Evolutionary conservation across 768 basidiomycete genomes (phyloP).

Genomic region (Leccinum disarticulatum): DNA sequence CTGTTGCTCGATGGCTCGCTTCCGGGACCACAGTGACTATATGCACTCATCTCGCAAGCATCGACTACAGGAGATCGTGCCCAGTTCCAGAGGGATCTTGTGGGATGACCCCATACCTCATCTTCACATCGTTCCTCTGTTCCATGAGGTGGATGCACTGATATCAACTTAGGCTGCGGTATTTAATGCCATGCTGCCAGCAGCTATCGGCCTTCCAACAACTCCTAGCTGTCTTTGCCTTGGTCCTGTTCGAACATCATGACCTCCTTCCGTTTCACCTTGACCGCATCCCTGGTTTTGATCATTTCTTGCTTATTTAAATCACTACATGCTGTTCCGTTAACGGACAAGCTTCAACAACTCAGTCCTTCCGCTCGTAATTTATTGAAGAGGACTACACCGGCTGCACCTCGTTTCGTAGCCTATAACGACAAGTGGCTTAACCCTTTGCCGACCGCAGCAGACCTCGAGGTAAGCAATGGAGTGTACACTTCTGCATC

Average conservation of each 20-base stretch:
- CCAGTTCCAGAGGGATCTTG: neutral
- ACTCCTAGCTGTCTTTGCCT: neutral
- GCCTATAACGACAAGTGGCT: constrained; percentile 43
- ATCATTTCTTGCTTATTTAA: constrained; percentile 8
- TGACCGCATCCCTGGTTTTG: constrained; percentile 4
- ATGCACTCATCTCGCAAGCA: neutral
- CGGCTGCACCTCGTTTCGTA: constrained; percentile 50
- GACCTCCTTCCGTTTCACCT: constrained; percentile 9
- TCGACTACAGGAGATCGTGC: neutral
- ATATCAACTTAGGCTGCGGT: constrained; percentile 1
- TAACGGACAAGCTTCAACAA: constrained; percentile 23
- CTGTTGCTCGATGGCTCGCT: neutral
- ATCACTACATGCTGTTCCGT: constrained; percentile 14
- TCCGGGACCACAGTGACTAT: constrained; percentile 5
- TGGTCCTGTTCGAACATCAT: constrained; percentile 6
- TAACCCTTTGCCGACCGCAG: constrained; percentile 42
- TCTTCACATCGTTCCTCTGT: constrained; percentile 7
- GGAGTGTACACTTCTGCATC: neutral
- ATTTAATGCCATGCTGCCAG: constrained; percentile 17
- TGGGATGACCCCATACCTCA: neutral
- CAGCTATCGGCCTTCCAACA: neutral
- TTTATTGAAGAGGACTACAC: constrained; percentile 24
- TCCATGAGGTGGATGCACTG: constrained; percentile 4
- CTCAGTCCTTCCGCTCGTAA: constrained; percentile 24
- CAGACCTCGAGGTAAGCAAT: constrained; percentile 41